These are phyloP conservation scores for Rubia peregrina DNA, from an alignment of 305 asterid genomes.

Conservation along the genomic window DNA sequence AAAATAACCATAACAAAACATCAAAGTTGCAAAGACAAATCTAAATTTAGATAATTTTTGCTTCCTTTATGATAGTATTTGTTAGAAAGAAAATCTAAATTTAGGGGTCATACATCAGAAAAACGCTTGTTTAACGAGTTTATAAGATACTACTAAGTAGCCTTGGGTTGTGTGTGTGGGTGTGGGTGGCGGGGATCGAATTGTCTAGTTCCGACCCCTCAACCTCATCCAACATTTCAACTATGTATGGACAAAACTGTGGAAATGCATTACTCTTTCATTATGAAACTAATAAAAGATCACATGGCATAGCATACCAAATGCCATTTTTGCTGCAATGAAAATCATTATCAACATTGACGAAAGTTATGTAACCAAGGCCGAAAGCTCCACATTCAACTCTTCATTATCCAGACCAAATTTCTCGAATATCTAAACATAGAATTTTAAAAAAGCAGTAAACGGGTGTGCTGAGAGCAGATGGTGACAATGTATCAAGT, in stretches of 20 bases:
- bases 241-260: no score
- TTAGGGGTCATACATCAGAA: not conserved
- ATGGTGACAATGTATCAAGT: not conserved
- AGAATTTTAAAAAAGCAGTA: not conserved
- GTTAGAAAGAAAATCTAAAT: not conserved
- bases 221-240: no score
- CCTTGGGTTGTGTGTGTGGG: no score
- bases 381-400: slow-evolving; percentile 1
- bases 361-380: not conserved
- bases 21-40: no score
- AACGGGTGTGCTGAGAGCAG: not conserved
- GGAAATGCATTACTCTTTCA: not conserved
- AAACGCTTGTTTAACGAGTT: no score
- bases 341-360: not conserved
- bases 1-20: no score
- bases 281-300: not conserved
- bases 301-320: not conserved
- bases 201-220: no score
- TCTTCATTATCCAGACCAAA: not conserved
- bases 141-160: no score
- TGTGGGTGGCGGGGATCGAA: no score
- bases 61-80: no score
- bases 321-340: not conserved
- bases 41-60: no score
- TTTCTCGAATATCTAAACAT: not conserved